phyloP scores from a whole-genome alignment of 2,329 filamentous ascomycete species.

The Xylaria sp. region DNA sequence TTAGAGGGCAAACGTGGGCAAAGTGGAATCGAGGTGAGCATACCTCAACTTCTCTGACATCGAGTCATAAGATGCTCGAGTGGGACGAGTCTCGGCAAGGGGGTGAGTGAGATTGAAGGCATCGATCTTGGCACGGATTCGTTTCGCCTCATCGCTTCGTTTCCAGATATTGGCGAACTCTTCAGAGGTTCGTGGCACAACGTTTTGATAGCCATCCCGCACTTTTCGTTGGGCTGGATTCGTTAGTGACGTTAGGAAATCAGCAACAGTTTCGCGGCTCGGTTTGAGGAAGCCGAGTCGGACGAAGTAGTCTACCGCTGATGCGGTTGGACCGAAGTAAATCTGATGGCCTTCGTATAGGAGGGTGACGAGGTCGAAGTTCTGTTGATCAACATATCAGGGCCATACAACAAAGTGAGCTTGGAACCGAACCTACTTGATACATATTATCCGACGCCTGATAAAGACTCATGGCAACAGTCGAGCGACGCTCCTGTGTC shows the following conservation, averaged over 20 bases:
- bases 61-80: not conserved
- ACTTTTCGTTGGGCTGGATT: constrained; percentile 49
- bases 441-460: constrained; percentile 60
- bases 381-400: not conserved
- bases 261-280: constrained; percentile 58
- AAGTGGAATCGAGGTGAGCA: not conserved
- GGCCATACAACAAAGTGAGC: not conserved
- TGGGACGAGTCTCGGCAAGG: not conserved
- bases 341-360: constrained; percentile 56
- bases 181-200: constrained; percentile 51
- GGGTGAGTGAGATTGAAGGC: not conserved
- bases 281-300: constrained; percentile 61
- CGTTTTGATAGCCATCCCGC: constrained; percentile 48
- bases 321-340: constrained; percentile 53
- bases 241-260: constrained; percentile 67
- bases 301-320: constrained; percentile 59
- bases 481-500: constrained; percentile 32
- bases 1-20: not conserved
- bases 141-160: constrained; percentile 34
- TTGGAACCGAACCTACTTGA: constrained; percentile 32
- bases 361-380: constrained; percentile 52
- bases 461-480: constrained; percentile 54
- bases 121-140: not conserved
- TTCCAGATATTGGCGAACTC: constrained; percentile 55
- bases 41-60: not conserved